Evolutionary conservation across 495 filamentous ascomycete genomes (phyloP), one percentile per base, ranked within the genome.

Genomic region (Xylaria bambusicola): DNA sequence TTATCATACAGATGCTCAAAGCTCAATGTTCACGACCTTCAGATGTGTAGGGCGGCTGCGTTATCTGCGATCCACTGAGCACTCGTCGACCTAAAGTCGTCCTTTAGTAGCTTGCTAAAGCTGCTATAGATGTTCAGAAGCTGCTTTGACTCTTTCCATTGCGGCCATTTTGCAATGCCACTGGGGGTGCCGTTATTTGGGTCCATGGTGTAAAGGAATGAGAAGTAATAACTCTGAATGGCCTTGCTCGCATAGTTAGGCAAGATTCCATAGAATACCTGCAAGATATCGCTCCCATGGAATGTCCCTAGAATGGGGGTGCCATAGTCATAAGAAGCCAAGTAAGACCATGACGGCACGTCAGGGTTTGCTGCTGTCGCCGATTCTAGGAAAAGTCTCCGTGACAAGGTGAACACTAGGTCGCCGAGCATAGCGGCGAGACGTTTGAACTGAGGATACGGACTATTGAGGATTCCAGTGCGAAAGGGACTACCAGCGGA

Each of bases 391-490:
- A 86, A 84, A 1, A 72, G 53, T 10, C 88, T 81, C 0, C 88
- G 81, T 1, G 81, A 83, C 1, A 89, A 73, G 1, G 84, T 90
- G 64, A 88, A 90, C 21, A 80, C 80, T 1, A 86, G 65, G 60
- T 92, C 88, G 24, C 88, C 88, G 0, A 91, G 76, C 46, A 92
- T 85, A n/a, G 88, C 88, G 1, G 89, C 85, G 0, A 91, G 75
- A 2, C 88, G 86, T 69, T 92, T 93, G 77, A 84, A 91, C 64
- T 88, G 80, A 0, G 88, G 87, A 62, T 90, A 91, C 66, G 82
- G 73, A 61, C 85, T 83, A 70, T 91, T 87, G 3, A 82, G 38
- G 8, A 76, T 56, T 13, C 86, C 79, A 0, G 86, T 89, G 46
- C 82, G 74, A 75, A 88, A 91, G 5, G 88, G 89, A 0, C 81